Conservation (phyloP, 768 basidiomycete genomes). For the Mycena kentingensis region DNA sequence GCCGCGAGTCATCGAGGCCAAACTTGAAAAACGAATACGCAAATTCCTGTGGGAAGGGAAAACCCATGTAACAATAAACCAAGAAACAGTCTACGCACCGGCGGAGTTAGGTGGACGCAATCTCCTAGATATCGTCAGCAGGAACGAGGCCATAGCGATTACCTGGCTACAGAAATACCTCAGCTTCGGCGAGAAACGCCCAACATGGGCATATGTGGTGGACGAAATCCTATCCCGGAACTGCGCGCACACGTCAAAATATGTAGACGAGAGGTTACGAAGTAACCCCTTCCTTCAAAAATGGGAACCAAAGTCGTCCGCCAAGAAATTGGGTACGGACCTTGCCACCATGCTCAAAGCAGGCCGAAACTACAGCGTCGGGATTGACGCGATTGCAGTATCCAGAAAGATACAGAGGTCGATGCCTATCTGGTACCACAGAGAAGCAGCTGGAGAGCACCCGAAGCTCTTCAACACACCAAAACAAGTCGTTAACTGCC, state of each 20-base stretch:
- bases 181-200: not conserved
- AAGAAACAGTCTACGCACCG: conserved; percentile 4
- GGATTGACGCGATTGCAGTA: not conserved
- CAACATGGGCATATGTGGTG: not conserved
- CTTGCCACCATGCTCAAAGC: conserved; percentile 5
- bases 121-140: not conserved
- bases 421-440: conserved; percentile 12
- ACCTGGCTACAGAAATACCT: not conserved
- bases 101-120: not conserved
- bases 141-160: not conserved
- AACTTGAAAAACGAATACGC: not conserved
- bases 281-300: conserved; percentile 2
- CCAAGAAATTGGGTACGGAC: not conserved
- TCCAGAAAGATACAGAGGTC: not conserved
- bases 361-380: not conserved
- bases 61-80: not conserved
- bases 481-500: not conserved
- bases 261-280: not conserved
- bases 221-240: not conserved
- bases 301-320: not conserved
- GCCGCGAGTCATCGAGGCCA: conserved; percentile 15
- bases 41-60: conserved; percentile 9
- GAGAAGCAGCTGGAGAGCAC: not conserved
- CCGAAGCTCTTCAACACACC: not conserved
- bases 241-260: not conserved